Percentiles rank a stretch among this genome's conserved stretches.
Conservation (phyloP, 371 early-diverging fungal genomes). For the Mucor plumbeus region DNA sequence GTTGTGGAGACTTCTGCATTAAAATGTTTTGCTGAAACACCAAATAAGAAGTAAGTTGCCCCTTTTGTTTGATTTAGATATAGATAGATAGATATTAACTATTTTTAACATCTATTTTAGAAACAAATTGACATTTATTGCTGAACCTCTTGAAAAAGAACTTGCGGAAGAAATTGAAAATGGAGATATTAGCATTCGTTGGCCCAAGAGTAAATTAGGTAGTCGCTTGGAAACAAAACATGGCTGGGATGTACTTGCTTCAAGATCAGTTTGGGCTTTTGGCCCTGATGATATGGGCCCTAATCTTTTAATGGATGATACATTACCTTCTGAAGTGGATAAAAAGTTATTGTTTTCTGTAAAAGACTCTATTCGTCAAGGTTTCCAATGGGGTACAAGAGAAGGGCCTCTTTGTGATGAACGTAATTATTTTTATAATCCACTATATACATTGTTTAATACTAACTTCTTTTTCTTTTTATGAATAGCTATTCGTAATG, state of each 20-base stretch:
- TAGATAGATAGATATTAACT: not conserved
- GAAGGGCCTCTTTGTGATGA: constrained; percentile 98
- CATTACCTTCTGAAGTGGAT: constrained; percentile 88
- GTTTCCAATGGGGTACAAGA: constrained; percentile 97
- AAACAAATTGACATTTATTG: constrained; percentile 94
- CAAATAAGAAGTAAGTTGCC: constrained; percentile 87
- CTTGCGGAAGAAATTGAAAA: constrained; percentile 92
- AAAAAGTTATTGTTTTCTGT: constrained; percentile 79
- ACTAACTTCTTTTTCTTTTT: not conserved
- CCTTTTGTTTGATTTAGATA: not conserved
- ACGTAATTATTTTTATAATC: constrained; percentile 56
- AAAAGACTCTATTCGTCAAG: constrained; percentile 88
- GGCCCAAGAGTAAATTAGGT: constrained; percentile 80
- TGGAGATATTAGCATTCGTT: constrained; percentile 70
- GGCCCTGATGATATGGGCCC: constrained; percentile 94
- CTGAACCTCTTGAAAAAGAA: constrained; percentile 92
- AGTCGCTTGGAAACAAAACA: constrained; percentile 83
- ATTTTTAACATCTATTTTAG: constrained; percentile 34
- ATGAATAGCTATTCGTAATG: constrained; percentile 84
- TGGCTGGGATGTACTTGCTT: constrained; percentile 93
- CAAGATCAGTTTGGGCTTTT: constrained; percentile 96
- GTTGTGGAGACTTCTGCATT: constrained; percentile 93
- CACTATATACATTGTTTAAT: not conserved
- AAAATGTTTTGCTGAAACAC: constrained; percentile 96
- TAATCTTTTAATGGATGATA: constrained; percentile 94